Evolutionary conservation across 306 rosid species (phyloP).

Genomic region (Lathyrus tuberosus): DNA sequence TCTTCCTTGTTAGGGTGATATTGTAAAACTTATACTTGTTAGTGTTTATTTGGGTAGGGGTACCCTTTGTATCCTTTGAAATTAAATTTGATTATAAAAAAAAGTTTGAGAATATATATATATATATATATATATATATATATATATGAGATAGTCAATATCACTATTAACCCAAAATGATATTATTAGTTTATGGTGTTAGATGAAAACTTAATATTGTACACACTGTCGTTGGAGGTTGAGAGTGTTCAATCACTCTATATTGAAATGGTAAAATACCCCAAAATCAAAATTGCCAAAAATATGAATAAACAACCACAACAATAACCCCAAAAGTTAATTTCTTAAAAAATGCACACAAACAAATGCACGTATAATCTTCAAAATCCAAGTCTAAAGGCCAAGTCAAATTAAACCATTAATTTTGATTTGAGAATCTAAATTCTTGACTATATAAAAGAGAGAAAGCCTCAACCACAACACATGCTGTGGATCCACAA

Average conservation of each 20-base stretch:
- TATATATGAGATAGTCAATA: too few relatives aligned
- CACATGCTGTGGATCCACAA: constrained; percentile 28
- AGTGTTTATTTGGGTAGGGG: too few relatives aligned
- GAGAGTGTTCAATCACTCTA: background rate
- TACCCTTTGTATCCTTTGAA: too few relatives aligned
- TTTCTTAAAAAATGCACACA: background rate
- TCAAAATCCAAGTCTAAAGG: constrained; percentile 22
- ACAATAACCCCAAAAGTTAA: background rate
- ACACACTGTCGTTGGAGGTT: background rate
- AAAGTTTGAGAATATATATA: too few relatives aligned
- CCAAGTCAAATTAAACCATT: constrained; percentile 25
- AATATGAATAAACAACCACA: constrained; percentile 27
- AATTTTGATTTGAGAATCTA: constrained; percentile 8
- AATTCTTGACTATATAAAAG: constrained; percentile 13
- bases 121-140: too few relatives aligned
- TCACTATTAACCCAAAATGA: too few relatives aligned
- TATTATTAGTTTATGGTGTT: too few relatives aligned
- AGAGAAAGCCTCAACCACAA: constrained; percentile 3
- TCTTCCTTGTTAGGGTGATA: too few relatives aligned
- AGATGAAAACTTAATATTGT: too few relatives aligned
- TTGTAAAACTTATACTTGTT: too few relatives aligned
- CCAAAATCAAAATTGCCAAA: constrained; percentile 11
- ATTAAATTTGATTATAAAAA: too few relatives aligned
- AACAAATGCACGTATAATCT: background rate
- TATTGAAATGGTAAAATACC: constrained; percentile 1